A percentile compares a stretch with the other conserved stretches of the same genome.
These are phyloP conservation scores for Ottelia alismoides DNA, from an alignment of 106 monocot genomes.

Conservation along the genomic window DNA sequence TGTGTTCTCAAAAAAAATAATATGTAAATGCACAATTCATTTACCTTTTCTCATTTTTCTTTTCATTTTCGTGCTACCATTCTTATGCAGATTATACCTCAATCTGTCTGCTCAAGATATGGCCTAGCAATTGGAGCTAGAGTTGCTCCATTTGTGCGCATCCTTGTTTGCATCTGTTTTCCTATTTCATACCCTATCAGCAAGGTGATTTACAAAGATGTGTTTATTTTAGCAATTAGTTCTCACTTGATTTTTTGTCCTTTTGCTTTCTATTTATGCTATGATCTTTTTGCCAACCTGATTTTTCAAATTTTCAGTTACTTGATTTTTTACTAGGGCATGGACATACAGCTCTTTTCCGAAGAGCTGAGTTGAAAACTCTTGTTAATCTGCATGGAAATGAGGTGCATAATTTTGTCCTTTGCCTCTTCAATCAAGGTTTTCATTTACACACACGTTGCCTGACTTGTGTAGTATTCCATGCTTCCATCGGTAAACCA, in stretches of 20 bases:
- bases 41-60: not conserved
- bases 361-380: conserved; percentile 95
- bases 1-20: not conserved
- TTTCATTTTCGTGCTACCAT: not conserved
- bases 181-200: conserved; percentile 95
- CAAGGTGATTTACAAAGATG: conserved; percentile 85
- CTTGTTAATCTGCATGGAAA: conserved; percentile 91
- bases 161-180: conserved; percentile 86
- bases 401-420: conserved; percentile 36
- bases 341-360: conserved; percentile 77
- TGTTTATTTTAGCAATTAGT: not conserved
- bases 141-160: conserved; percentile 64
- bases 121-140: conserved; percentile 87
- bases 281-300: not conserved
- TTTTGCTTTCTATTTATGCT: not conserved
- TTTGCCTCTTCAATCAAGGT: not conserved
- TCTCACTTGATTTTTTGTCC: not conserved
- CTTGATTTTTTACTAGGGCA: conserved; percentile 74
- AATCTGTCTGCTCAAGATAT: conserved; percentile 78
- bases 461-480: too few species aligned
- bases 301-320: conserved; percentile 29
- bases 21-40: not conserved
- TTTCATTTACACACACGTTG: too few species aligned
- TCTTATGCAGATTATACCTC: conserved; percentile 87
- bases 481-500: too few species aligned